Evolutionary conservation across 805 yeast genomes (phyloP), one percentile per base, ranked within the genome.

Genomic region (Starmerella riodocensis): DNA sequence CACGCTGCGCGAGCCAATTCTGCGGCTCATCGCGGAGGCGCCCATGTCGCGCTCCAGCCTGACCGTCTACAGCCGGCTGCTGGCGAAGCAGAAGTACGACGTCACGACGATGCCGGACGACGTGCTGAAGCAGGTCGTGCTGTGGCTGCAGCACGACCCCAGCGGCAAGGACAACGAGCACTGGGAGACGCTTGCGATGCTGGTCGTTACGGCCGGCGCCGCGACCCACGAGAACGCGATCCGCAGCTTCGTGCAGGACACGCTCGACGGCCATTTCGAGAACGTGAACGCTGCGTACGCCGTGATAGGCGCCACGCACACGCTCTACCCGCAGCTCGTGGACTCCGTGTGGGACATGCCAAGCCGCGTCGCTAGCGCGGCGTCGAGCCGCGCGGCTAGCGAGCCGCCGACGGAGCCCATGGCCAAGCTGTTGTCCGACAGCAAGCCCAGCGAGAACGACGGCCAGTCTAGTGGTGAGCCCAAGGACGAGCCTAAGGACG

Each of bases 291-390:
- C 19, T 4, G 61, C 53, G 11, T 58, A 56, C 41, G 45, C 56
- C 4, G 45, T 52, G 11, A 36, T 59, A 13, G 41, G 51, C 1
- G 37, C 53, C 18, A 42, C 50, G n/a, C 53, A 51, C 32, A 59
- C 55, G 24, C 36, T 56, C 18, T 45, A 57, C 36, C 50, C 53
- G 2, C 42, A 28, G 18, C 30, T 34, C 17, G 23, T 41, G 43
- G 37, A n/a, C n/a, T n/a, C n/a, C n/a, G n/a, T n/a, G n/a, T n/a
- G n/a, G n/a, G n/a, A n/a, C n/a, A n/a, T n/a, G n/a, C n/a, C n/a
- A n/a, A n/a, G n/a, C n/a, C n/a, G n/a, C n/a, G n/a, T n/a, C n/a
- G n/a, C n/a, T n/a, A n/a, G n/a, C n/a, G n/a, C n/a, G n/a, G n/a
- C n/a, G n/a, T n/a, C n/a, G n/a, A n/a, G n/a, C n/a, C n/a, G n/a